Evolutionary conservation across 495 filamentous ascomycete species (phyloP), one percentile per base, ranked within the genome.

Genomic region (Aspergillus affinis): DNA sequence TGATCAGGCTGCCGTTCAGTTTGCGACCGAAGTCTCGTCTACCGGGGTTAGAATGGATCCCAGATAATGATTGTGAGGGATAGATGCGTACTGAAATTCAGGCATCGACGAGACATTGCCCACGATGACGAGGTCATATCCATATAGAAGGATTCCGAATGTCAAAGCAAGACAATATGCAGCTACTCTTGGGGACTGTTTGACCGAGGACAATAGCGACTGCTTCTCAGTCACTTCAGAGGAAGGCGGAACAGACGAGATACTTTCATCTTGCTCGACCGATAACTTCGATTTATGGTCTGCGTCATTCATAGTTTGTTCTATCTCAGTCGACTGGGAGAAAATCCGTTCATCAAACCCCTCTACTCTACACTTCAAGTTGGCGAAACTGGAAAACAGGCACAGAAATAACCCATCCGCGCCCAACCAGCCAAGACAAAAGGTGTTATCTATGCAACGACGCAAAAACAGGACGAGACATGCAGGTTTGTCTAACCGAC

Each of bases 71-170:
- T 2, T 19, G 41, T 15, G 29, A 13, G 26, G 26, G 27, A 9
- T 13, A 2, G 41, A 29, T 4, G 23, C 64, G 49, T 59, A 76
- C 74, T 76, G 72, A 48, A 79, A 78, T 19, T 65, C 64, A 30
- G 75, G 75, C 72, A 81, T 77, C 5, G 75, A 73, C n/a, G 78
- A 73, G 4, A 78, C 72, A 48, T 71, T 75, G 8, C 73, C 75
- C 23, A 81, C 77, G 26, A 81, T 76, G n/a, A 75, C 78, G n/a
- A 75, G 62, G 44, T 81, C 79, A 62, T 78, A 81, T 48, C 79
- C 79, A 48, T 77, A 80, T 6, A 80, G 69, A n/a, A 81, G 60
- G 17, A 76, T 74, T 0, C 70, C 72, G 0, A 69, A 69, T 13
- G 70, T 68, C 21, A 74, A 48, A 0, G 70, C 70, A 0, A 76